A percentile compares a stretch with the other conserved stretches of the same genome.
phyloP scores from a whole-genome alignment of 306 rosid genomes.

The Rosa chinensis region DNA sequence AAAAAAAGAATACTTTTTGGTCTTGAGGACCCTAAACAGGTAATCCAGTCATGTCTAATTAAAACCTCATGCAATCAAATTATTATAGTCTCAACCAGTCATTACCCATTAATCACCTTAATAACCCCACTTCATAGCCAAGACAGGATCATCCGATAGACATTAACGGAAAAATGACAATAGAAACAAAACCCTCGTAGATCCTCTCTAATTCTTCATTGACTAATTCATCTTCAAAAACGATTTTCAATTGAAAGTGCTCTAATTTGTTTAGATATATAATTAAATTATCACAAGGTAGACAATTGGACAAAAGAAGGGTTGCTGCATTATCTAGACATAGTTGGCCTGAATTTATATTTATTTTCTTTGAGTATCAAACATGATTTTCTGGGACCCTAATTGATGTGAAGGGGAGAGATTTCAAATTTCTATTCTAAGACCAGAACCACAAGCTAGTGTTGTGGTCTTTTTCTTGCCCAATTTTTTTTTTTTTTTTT shows the following conservation, averaged over 20 bases:
- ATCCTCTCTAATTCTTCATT: not conserved
- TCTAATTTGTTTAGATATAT: not conserved
- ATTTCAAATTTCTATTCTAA: not conserved
- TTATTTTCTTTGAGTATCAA: not conserved
- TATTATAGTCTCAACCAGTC: not conserved
- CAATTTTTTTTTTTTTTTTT: not conserved
- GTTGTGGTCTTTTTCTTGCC: conserved; percentile 2
- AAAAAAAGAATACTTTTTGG: not conserved
- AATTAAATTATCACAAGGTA: not conserved
- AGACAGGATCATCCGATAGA: not conserved
- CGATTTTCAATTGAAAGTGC: not conserved
- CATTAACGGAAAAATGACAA: not conserved
- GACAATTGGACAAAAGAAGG: not conserved
- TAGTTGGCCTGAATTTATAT: not conserved
- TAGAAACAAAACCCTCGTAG: not conserved
- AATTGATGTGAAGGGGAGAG: not conserved
- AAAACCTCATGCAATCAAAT: not conserved
- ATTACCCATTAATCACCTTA: not conserved
- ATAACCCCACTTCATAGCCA: not conserved
- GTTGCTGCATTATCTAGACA: not conserved
- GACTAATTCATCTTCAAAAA: not conserved
- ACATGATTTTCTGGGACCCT: conserved; percentile 9
- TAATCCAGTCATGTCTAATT: not conserved
- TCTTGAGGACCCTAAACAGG: not conserved
- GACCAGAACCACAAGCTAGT: not conserved